Conservation (phyloP, 2,329 filamentous ascomycete genomes). For the Purpureocillium takamizusanense region DNA sequence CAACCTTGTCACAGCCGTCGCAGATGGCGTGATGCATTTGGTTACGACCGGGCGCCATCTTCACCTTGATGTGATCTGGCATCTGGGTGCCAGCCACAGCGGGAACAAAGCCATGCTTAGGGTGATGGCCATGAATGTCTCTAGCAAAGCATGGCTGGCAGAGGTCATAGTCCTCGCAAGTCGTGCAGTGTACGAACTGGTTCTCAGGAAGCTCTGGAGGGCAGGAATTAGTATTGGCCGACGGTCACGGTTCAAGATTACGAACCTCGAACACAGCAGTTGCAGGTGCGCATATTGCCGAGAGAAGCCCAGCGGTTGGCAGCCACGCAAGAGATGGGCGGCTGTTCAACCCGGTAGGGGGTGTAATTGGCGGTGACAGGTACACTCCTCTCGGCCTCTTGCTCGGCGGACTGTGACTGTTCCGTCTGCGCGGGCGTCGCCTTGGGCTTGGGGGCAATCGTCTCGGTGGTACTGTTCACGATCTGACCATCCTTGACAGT, state of each 20-base stretch:
- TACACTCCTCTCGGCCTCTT: slow-evolving; percentile 6
- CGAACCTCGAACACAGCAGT: slow-evolving; percentile 44
- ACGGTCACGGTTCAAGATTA: neutral
- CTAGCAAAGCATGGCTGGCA: slow-evolving; percentile 73
- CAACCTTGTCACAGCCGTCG: slow-evolving; percentile 70
- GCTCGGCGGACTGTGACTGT: slow-evolving; percentile 9
- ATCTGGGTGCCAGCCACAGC: slow-evolving; percentile 56
- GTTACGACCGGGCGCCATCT: slow-evolving; percentile 73
- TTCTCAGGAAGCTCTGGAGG: slow-evolving; percentile 59
- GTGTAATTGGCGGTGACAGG: neutral
- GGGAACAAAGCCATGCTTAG: slow-evolving; percentile 69
- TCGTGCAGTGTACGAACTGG: slow-evolving; percentile 75
- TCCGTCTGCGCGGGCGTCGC: slow-evolving; percentile 13
- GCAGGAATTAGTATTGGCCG: neutral
- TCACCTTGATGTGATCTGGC: slow-evolving; percentile 50
- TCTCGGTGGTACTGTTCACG: slow-evolving; percentile 79
- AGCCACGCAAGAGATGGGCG: slow-evolving; percentile 2
- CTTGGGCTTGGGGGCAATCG: slow-evolving; percentile 56
- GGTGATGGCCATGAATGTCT: slow-evolving; percentile 82
- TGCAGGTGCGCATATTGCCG: slow-evolving; percentile 55
- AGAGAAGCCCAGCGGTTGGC: slow-evolving; percentile 11
- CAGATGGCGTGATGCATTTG: slow-evolving; percentile 81
- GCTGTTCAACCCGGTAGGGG: neutral
- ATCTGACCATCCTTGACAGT: slow-evolving; percentile 70
- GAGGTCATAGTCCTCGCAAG: slow-evolving; percentile 86